Conservation (phyloP, 2,329 filamentous ascomycete species). For the Ceratocystis variospora region DNA sequence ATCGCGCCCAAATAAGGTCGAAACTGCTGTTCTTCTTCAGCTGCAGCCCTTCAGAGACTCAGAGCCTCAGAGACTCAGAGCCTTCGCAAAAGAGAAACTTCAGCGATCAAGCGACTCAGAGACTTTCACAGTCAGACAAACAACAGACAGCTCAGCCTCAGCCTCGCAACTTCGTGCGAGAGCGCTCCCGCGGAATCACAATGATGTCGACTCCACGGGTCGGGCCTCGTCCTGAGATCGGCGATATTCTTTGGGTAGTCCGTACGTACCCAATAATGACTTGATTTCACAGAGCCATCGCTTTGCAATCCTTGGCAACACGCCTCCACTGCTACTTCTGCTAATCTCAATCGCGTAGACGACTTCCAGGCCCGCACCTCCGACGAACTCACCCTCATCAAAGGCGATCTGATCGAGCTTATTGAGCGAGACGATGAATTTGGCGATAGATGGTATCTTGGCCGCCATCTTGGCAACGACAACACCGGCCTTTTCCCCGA, state of each 20-base stretch:
- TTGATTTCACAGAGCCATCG: no score
- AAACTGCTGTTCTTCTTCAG: conserved; percentile 15
- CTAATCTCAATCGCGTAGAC: conserved; percentile 39
- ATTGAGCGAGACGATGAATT: conserved; percentile 81
- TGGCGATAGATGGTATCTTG: conserved; percentile 75
- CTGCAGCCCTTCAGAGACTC: conserved; percentile 21
- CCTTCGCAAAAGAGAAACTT: background rate
- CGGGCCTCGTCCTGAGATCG: conserved; percentile 39
- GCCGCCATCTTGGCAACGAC: conserved; percentile 56
- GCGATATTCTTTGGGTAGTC: conserved; percentile 56
- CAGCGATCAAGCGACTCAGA: no score
- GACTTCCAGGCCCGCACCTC: conserved; percentile 84
- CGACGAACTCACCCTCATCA: conserved; percentile 79
- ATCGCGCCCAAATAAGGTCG: conserved; percentile 21
- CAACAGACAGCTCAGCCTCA: background rate
- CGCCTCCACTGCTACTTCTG: background rate
- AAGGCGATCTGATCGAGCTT: conserved; percentile 71
- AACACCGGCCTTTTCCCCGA: conserved; percentile 71
- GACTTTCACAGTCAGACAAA: background rate
- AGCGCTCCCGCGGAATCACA: background rate
- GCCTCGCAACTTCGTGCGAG: background rate
- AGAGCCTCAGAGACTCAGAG: background rate
- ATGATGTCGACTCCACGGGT: conserved; percentile 31
- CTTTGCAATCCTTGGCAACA: background rate
- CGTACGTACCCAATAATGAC: conserved; percentile 37